Conservation (phyloP, 1,284 basidiomycete species). For the Taiwanofungus camphoratus region DNA sequence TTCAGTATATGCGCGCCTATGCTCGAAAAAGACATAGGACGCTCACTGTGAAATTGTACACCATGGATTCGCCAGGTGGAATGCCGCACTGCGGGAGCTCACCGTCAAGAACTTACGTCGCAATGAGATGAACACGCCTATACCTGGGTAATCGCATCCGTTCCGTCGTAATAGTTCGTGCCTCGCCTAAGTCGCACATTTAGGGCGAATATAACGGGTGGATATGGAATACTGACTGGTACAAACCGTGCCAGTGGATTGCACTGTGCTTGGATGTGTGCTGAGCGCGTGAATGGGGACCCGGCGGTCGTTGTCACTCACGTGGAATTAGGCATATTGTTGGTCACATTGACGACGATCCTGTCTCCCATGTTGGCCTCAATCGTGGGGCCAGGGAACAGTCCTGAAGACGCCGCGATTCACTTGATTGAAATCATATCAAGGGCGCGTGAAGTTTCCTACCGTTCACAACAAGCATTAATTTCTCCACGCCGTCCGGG, state of each 20-base stretch:
- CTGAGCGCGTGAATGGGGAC: neutral
- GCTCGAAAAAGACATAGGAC: neutral
- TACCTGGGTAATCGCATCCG: constrained; percentile 35
- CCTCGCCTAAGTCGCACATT: constrained; percentile 25
- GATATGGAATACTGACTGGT: constrained; percentile 20
- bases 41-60: constrained; percentile 36
- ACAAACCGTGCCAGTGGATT: constrained; percentile 42
- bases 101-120: neutral
- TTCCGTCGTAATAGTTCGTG: constrained; percentile 41
- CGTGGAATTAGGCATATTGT: constrained; percentile 32
- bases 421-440: neutral
- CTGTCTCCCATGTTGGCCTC: constrained; percentile 42
- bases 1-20: constrained; percentile 1
- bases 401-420: constrained; percentile 20
- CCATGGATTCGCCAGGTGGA: constrained; percentile 37
- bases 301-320: constrained; percentile 10
- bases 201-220: neutral
- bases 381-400: constrained; percentile 43
- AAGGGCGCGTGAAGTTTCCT: constrained; percentile 2
- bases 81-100: constrained; percentile 38
- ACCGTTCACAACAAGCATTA: constrained; percentile 43
- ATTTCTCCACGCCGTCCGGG: constrained; percentile 33
- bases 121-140: neutral
- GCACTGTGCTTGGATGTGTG: constrained; percentile 18
- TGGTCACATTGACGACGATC: constrained; percentile 36